A percentile compares a stretch with the other conserved stretches of the same genome.
phyloP scores from a whole-genome alignment of 164 flowering plant genomes.

The Brasenia schreberi region DNA sequence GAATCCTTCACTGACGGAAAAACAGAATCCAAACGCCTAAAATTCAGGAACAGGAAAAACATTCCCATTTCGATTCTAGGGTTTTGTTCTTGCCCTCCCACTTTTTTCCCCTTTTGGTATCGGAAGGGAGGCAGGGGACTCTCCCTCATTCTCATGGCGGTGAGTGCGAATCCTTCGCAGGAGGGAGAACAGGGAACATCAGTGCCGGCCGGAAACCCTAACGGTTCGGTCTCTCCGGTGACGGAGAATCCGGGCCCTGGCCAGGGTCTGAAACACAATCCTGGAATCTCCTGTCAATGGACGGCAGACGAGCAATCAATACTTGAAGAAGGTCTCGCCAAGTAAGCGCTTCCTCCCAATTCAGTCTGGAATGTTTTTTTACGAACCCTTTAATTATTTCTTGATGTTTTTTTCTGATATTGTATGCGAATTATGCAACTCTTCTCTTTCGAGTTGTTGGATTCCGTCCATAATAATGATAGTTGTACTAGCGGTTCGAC shows the following conservation, averaged over 20 bases:
- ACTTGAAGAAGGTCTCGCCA: constrained; percentile 35
- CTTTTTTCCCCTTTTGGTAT: constrained; percentile 3
- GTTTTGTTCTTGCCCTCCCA: not conserved
- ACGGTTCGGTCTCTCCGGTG: constrained; percentile 1
- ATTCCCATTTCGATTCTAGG: not conserved
- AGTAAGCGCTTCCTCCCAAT: constrained; percentile 20
- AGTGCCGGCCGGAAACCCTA: constrained; percentile 9
- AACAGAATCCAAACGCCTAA: too few species aligned
- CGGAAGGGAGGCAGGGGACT: constrained; percentile 15
- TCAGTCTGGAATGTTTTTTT: not conserved
- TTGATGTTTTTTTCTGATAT: too few species aligned
- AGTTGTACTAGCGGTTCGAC: too few species aligned
- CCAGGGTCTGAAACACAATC: constrained; percentile 37
- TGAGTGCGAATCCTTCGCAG: constrained; percentile 38
- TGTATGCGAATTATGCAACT: too few species aligned
- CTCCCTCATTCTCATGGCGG: constrained; percentile 26
- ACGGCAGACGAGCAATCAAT: constrained; percentile 39
- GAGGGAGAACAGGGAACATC: constrained; percentile 18
- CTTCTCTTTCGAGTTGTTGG: too few species aligned
- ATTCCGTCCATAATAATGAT: too few species aligned
- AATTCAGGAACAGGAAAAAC: too few species aligned
- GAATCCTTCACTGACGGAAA: not conserved
- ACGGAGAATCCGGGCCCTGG: constrained; percentile 13
- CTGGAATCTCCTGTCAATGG: constrained; percentile 51
- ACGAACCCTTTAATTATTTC: not conserved